Percentiles rank a stretch among this genome's conserved stretches.
Conservation (phyloP, 164 flowering plant species). For the Vitis rotundifolia region DNA sequence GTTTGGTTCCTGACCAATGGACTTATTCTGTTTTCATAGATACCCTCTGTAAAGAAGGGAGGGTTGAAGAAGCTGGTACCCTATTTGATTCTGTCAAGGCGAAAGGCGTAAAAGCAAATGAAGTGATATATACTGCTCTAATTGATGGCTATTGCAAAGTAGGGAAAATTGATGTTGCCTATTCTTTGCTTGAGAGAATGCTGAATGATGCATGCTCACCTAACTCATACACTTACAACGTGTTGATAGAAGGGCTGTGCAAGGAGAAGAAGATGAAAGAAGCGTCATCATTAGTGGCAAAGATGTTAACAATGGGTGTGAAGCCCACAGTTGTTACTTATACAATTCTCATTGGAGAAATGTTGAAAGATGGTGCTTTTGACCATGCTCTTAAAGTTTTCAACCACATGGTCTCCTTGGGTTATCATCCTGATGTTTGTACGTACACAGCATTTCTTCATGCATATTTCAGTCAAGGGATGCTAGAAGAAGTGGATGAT, state of each 20-base stretch:
- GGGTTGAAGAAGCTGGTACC: constrained; percentile 48
- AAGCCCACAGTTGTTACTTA: constrained; percentile 57
- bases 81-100: constrained; percentile 55
- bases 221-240: constrained; percentile 60
- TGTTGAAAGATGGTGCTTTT: constrained; percentile 54
- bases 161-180: constrained; percentile 51
- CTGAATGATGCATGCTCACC: constrained; percentile 46
- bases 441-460: constrained; percentile 64
- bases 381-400: constrained; percentile 51
- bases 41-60: constrained; percentile 52
- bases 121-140: constrained; percentile 62
- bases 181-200: constrained; percentile 55
- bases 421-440: constrained; percentile 57
- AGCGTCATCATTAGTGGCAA: constrained; percentile 44
- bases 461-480: constrained; percentile 50
- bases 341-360: constrained; percentile 57
- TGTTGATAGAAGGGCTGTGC: constrained; percentile 65
- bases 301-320: constrained; percentile 52
- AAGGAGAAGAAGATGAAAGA: constrained; percentile 49
- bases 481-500: constrained; percentile 54
- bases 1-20: constrained; percentile 62
- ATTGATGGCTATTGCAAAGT: constrained; percentile 76
- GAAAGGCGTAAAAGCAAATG: constrained; percentile 60
- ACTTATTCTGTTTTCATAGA: constrained; percentile 66
- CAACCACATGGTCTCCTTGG: constrained; percentile 51